Evolutionary conservation across 2,329 filamentous ascomycete genomes (phyloP).

Genomic region (Aspergillus quadricinctus): DNA sequence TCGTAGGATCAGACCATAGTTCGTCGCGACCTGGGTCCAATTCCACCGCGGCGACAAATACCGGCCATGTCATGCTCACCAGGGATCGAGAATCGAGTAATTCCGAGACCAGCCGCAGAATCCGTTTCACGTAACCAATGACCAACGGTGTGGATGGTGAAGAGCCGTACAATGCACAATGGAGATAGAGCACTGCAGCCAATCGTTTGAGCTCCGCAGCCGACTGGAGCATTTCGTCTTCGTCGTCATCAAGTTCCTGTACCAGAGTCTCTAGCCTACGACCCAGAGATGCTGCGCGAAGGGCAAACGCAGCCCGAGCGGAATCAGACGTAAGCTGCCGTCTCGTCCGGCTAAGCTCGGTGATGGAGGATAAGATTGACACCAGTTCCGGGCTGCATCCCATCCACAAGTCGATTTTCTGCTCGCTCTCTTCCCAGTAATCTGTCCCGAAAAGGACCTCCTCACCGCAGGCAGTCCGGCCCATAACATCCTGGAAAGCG

Average conservation of each 20-base stretch:
- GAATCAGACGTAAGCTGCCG: slow-evolving; percentile 23
- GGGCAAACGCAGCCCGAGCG: slow-evolving; percentile 23
- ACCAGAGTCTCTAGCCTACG: slow-evolving; percentile 29
- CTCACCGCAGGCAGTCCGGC: slow-evolving; percentile 48
- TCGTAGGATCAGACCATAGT: slow-evolving; percentile 23
- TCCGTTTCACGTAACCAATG: slow-evolving; percentile 27
- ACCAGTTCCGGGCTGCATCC: slow-evolving; percentile 47
- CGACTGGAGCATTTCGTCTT: slow-evolving; percentile 30
- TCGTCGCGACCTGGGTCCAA: slow-evolving; percentile 38
- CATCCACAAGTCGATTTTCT: slow-evolving; percentile 44
- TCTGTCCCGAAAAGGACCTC: slow-evolving; percentile 45
- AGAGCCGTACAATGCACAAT: slow-evolving; percentile 44
- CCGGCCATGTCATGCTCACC: slow-evolving; percentile 39
- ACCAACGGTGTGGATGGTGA: slow-evolving; percentile 37
- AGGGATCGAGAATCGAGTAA: slow-evolving; percentile 30
- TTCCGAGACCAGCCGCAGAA: slow-evolving; percentile 32
- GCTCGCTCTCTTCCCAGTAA: slow-evolving; percentile 42
- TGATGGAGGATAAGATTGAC: slow-evolving; percentile 45
- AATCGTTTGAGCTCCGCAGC: slow-evolving; percentile 43
- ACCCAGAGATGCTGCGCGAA: slow-evolving; percentile 33
- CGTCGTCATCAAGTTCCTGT: slow-evolving; percentile 28
- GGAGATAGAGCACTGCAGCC: slow-evolving; percentile 43
- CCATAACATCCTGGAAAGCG: slow-evolving; percentile 50
- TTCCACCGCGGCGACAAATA: slow-evolving; percentile 44
- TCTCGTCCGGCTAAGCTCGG: slow-evolving; percentile 41